Base-by-base conservation (phyloP, 1,284 basidiomycete genomes). In the Ustilago xerochloae region DNA sequence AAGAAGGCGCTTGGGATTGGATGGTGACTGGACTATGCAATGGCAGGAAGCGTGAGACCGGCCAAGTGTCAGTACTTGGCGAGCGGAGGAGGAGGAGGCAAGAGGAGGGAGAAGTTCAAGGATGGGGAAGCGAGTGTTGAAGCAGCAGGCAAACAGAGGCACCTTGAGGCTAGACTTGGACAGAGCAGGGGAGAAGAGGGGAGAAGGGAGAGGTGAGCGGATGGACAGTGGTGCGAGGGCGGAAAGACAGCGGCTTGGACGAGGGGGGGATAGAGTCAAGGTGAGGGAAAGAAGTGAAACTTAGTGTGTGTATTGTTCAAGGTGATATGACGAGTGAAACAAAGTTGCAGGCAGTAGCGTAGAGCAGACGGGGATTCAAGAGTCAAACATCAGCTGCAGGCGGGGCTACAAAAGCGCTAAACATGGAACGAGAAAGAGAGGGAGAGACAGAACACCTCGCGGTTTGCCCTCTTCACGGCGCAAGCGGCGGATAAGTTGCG, bases 91-190 rank as follows among this genome's bases (percentile, higher is more conserved):
- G 16, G 10, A 20, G 29, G 29, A 32, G n/a, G 48, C 22, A 16
- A 24, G 33, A 18, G n/a, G 56, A 35, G 38, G 36, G 63, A 65
- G 56, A 59, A 65, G 62, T 63, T 63, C 49, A 63, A 56, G 30
- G 28, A 16, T 10, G 38, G 38, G 7, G 22, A 35, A 26, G 12
- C n/a, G 30, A 26, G 16, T 32, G 43, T n/a, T n/a, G n/a, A n/a
- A n/a, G n/a, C n/a, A n/a, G n/a, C n/a, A n/a, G n/a, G n/a, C n/a
- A n/a, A n/a, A n/a, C n/a, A n/a, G n/a, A n/a, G n/a, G n/a, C n/a
- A n/a, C n/a, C n/a, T n/a, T n/a, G n/a, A n/a, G n/a, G n/a, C n/a
- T n/a, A n/a, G n/a, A n/a, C n/a, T n/a, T n/a, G 22, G 49, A 20
- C 18, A 35, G 28, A 28, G 52, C 38, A 36, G 26, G 8, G 22